Conservation (phyloP, 768 basidiomycete genomes). For the Rhodotorula paludigena region DNA sequence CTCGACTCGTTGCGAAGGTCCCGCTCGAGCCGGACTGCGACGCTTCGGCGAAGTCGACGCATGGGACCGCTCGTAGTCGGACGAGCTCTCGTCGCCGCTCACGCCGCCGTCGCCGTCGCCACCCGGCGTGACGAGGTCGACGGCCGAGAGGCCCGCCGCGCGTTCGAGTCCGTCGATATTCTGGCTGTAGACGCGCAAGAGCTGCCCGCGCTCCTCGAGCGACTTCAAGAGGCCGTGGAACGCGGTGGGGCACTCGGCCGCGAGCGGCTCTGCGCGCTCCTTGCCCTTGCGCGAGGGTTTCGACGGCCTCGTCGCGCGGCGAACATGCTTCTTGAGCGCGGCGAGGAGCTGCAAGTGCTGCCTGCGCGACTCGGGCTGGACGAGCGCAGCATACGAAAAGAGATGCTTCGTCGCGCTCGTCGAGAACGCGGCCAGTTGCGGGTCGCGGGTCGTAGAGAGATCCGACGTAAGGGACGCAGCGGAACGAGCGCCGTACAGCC, state of each 20-base stretch:
- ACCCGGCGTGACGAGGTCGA: background rate
- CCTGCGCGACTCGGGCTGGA: slow-evolving; percentile 6
- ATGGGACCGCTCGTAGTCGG: slow-evolving; percentile 7
- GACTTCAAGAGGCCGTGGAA: slow-evolving; percentile 59
- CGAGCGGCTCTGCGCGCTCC: background rate
- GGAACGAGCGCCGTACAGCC: slow-evolving; percentile 55
- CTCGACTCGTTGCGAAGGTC: too few species aligned
- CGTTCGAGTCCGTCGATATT: slow-evolving; percentile 96
- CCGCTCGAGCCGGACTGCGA: too few species aligned
- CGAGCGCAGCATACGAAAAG: slow-evolving; percentile 11
- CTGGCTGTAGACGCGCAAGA: slow-evolving; percentile 88
- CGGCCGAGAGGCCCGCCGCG: slow-evolving; percentile 59
- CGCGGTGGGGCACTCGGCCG: slow-evolving; percentile 63
- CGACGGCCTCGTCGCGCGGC: too few species aligned
- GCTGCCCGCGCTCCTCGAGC: slow-evolving; percentile 65
- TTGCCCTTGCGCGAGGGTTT: background rate
- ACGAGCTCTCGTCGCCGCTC: background rate
- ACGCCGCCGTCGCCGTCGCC: too few species aligned
- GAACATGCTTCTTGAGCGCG: background rate
- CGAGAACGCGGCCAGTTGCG: slow-evolving; percentile 73
- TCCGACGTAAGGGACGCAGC: slow-evolving; percentile 55
- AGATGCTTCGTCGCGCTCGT: slow-evolving; percentile 55
- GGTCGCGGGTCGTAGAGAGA: slow-evolving; percentile 89
- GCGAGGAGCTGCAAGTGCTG: slow-evolving; percentile 14
- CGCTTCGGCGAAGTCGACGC: background rate